Conservation (phyloP, 2,329 filamentous ascomycete genomes). For the Cryphonectria parasitica region DNA sequence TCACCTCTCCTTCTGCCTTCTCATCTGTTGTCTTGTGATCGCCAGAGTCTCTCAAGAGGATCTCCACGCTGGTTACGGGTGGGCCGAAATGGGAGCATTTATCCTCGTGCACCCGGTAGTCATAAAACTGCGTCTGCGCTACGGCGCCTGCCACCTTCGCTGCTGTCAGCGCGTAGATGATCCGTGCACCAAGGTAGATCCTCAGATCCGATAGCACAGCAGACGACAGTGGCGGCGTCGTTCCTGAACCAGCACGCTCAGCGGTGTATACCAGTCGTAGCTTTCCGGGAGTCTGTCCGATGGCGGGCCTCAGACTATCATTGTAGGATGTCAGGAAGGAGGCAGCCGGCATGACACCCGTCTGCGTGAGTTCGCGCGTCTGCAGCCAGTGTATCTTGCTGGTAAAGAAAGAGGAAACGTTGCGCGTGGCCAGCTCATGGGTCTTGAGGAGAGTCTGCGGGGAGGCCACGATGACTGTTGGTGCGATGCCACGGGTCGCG, state of each 20-base stretch:
- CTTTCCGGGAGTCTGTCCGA: constrained; percentile 69
- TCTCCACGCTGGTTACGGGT: constrained; percentile 78
- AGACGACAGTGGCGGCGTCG: constrained; percentile 67
- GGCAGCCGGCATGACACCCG: constrained; percentile 74
- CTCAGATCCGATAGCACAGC: constrained; percentile 78
- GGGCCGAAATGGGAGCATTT: constrained; percentile 74
- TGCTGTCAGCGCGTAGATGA: constrained; percentile 84
- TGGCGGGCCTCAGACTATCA: constrained; percentile 58
- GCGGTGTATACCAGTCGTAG: constrained; percentile 81
- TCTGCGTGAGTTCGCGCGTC: constrained; percentile 67
- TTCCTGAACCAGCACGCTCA: constrained; percentile 66
- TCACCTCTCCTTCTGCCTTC: constrained; percentile 65
- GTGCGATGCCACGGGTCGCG: constrained; percentile 74
- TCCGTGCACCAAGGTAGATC: constrained; percentile 76
- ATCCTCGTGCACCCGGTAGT: constrained; percentile 68
- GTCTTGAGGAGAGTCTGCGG: constrained; percentile 72
- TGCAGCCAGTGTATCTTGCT: constrained; percentile 73
- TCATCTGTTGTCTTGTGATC: constrained; percentile 67
- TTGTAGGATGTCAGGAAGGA: constrained; percentile 66
- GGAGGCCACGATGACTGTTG: constrained; percentile 81
- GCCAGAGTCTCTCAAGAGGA: constrained; percentile 69
- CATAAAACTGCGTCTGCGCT: constrained; percentile 84
- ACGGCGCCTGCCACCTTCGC: constrained; percentile 85
- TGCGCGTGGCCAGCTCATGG: constrained; percentile 64
- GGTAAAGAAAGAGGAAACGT: constrained; percentile 65